A percentile compares a stretch with the other conserved stretches of the same genome.
Evolutionary conservation across 2,329 filamentous ascomycete genomes (phyloP).

Genomic region (Colletotrichum tofieldiae): DNA sequence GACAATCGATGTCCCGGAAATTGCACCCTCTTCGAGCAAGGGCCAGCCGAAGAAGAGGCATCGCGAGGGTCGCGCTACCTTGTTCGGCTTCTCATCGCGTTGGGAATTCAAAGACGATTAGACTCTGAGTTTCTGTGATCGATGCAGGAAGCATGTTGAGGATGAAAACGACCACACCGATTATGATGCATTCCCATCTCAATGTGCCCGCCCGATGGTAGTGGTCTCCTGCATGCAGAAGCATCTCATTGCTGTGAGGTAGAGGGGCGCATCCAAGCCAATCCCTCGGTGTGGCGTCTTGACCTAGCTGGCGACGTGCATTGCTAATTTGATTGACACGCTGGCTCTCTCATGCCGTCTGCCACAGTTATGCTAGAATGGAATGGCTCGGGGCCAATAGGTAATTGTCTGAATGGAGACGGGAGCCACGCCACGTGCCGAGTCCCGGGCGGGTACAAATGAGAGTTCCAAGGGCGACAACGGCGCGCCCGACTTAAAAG

Average conservation of each 20-base stretch:
- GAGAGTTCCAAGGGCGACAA: constrained; percentile 20
- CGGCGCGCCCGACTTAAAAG: constrained; percentile 18
- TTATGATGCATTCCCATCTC: constrained; percentile 3
- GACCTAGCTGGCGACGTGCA: not conserved
- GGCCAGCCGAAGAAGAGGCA: not conserved
- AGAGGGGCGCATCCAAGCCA: not conserved
- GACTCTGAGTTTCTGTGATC: not conserved
- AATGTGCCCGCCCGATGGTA: not conserved
- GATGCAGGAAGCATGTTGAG: constrained; percentile 8
- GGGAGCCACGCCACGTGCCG: constrained; percentile 36
- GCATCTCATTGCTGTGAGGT: not conserved
- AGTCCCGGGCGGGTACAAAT: constrained; percentile 20
- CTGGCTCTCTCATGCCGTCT: not conserved
- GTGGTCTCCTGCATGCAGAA: not conserved
- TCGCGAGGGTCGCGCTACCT: not conserved
- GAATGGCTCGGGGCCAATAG: not conserved
- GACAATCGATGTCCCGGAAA: constrained; percentile 20
- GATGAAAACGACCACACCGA: constrained; percentile 10
- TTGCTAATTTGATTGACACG: constrained; percentile 9
- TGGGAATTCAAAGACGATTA: not conserved
- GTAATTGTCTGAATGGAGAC: not conserved
- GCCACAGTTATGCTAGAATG: not conserved
- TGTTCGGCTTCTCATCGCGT: not conserved
- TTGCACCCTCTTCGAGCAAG: constrained; percentile 20
- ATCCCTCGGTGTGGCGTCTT: constrained; percentile 20